phyloP scores from a whole-genome alignment of 1,139 yeast species.

The Suhomyces chickasaworum region DNA sequence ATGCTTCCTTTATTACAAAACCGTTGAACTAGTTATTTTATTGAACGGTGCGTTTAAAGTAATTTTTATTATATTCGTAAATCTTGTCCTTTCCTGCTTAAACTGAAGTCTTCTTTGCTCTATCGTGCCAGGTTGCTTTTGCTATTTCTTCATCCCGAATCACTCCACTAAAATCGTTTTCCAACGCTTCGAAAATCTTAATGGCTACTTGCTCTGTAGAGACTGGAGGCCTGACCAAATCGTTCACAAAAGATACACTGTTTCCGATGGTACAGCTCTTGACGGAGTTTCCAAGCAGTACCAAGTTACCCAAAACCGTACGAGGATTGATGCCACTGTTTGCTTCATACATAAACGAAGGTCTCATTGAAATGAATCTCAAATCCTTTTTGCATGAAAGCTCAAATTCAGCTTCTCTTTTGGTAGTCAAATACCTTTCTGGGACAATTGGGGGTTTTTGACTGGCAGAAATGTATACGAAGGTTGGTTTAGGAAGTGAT shows the following conservation, averaged over 20 bases:
- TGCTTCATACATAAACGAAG: slow-evolving; percentile 80
- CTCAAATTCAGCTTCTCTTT: slow-evolving; percentile 73
- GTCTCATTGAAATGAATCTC: slow-evolving; percentile 68
- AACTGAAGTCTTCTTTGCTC: neutral
- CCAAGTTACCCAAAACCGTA: slow-evolving; percentile 28
- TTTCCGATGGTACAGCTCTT: slow-evolving; percentile 42
- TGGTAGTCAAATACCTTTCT: slow-evolving; percentile 67
- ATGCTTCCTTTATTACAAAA: no score
- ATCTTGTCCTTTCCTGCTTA: neutral
- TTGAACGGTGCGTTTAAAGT: no score
- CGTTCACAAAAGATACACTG: slow-evolving; percentile 37
- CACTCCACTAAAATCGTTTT: slow-evolving; percentile 57
- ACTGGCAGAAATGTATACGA: slow-evolving; percentile 83
- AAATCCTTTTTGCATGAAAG: slow-evolving; percentile 47
- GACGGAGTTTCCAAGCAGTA: slow-evolving; percentile 41
- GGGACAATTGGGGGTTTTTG: slow-evolving; percentile 69
- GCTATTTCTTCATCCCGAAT: slow-evolving; percentile 56
- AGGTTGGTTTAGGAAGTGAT: slow-evolving; percentile 38
- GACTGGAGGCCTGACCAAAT: slow-evolving; percentile 61
- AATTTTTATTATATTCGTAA: no score
- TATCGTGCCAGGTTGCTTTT: slow-evolving; percentile 7
- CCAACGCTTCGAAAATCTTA: slow-evolving; percentile 57
- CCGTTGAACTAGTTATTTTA: no score
- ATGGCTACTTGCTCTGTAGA: slow-evolving; percentile 71
- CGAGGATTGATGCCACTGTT: slow-evolving; percentile 35